These are phyloP conservation scores for Malus sylvestris DNA, from an alignment of 306 rosid species.

Conservation along the genomic window DNA sequence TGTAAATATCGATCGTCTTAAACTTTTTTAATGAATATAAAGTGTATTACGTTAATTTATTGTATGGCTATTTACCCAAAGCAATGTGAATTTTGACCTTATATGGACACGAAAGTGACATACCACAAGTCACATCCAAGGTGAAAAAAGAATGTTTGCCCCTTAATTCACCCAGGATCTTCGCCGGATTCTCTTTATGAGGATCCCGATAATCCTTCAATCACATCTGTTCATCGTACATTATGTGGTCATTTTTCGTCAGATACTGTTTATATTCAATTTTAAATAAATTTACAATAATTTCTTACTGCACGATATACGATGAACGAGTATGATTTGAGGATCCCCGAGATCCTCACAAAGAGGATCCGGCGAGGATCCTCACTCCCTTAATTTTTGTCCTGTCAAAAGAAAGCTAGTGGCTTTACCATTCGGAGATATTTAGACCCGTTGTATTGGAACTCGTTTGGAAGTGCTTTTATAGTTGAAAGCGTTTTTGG, in stretches of 20 bases:
- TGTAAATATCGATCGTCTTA: slow-evolving; percentile 22
- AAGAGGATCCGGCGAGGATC: no score
- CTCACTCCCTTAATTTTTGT: background rate
- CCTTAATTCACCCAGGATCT: background rate
- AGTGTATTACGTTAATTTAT: background rate
- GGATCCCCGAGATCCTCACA: no score
- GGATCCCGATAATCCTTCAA: fast-evolving
- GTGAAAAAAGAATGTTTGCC: background rate
- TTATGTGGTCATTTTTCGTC: fast-evolving
- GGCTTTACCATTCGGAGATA: background rate
- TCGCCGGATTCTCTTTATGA: no score
- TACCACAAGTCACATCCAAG: slow-evolving; percentile 1
- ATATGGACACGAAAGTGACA: background rate
- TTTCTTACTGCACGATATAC: no score
- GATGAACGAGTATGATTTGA: no score
- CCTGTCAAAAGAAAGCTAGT: background rate
- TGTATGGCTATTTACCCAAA: slow-evolving; percentile 10
- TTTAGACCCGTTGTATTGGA: background rate
- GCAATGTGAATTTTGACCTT: background rate
- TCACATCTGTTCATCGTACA: no score
- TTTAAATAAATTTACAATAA: no score
- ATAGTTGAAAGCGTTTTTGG: no score
- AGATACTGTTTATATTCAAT: no score
- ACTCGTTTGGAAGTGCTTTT: no score
- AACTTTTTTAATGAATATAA: background rate